Conservation (phyloP, 495 filamentous ascomycete species). For the Eremomyces bilateralis region DNA sequence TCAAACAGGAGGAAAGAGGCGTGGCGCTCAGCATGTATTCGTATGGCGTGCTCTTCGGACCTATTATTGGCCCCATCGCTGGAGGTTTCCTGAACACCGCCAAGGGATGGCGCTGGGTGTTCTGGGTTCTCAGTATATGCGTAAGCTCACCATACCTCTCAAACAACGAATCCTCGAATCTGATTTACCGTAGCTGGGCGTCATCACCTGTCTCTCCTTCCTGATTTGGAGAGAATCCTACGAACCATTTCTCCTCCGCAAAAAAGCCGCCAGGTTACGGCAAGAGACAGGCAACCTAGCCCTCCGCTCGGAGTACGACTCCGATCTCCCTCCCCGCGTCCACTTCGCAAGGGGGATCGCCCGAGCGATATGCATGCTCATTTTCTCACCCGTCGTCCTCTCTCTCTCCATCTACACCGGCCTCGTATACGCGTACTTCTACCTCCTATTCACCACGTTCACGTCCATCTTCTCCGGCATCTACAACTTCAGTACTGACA, state of each 20-base stretch:
- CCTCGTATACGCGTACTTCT: slow-evolving; percentile 18
- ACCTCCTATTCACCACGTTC: slow-evolving; percentile 24
- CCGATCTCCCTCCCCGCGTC: not conserved
- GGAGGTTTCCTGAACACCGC: slow-evolving; percentile 6
- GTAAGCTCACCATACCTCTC: not conserved
- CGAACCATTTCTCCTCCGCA: slow-evolving; percentile 6
- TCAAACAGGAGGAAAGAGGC: slow-evolving; percentile 11
- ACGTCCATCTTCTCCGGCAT: slow-evolving; percentile 15
- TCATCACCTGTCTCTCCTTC: slow-evolving; percentile 5
- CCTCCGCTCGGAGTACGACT: slow-evolving; percentile 7
- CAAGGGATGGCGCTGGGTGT: slow-evolving; percentile 8
- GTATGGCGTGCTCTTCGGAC: slow-evolving; percentile 14
- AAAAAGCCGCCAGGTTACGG: slow-evolving; percentile 6
- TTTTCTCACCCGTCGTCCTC: slow-evolving; percentile 20
- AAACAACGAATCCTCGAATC: not conserved
- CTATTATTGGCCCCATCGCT: slow-evolving; percentile 5
- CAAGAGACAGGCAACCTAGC: slow-evolving; percentile 5
- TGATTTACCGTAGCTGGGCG: slow-evolving; percentile 2
- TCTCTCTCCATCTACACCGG: slow-evolving; percentile 18
- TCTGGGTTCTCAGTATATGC: slow-evolving; percentile 6
- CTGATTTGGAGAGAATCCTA: slow-evolving; percentile 8
- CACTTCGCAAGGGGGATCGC: slow-evolving; percentile 3
- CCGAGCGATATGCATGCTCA: slow-evolving; percentile 14
- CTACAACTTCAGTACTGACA: slow-evolving; percentile 16
- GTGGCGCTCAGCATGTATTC: slow-evolving; percentile 13